Base-by-base conservation (phyloP, 345 rosid genomes). In the Raphanus raphanistrum region DNA sequence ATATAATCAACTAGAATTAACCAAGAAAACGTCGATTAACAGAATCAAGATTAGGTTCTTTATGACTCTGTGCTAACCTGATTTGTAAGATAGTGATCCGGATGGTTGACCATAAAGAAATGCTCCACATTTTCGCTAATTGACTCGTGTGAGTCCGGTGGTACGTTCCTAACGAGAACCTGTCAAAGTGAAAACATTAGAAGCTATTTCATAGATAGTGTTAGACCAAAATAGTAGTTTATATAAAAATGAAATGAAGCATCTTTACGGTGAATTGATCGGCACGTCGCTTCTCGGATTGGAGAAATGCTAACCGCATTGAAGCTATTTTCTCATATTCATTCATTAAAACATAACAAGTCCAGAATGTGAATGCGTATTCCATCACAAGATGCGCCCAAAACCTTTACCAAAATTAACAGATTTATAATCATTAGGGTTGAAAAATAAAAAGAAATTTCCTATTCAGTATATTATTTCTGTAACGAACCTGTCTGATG, bases 301-400 rank as follows among this genome's bases (percentile, higher is more conserved):
- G 88, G 68, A 95, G 87, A 86, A 95, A 95, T n/a, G 88, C 83
- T 86, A 90, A 80, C 63, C 99, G 86, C 99, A 92, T 88, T 16
- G 74, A 68, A 68, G 98, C 91, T 69, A 95, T 87, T 12, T 32
- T 86, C 84, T 81, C 96, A 62, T 95, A 95, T 83, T 95, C 99
- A 81, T 83, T 92, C 63, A 72, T 74, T 73, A 95, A 76, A 73
- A 92, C 91, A 81, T 82, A 92, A 75, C 86, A 89, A 54, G 97
- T 92, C 99, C 99, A 94, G 73, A 89, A 87, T 64, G 97, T 90
- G 75, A 94, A 85, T 68, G 84, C 89, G 76, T 94, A 94, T 43
- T 93, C 91, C 95, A 90, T 86, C 71, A 89, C 86, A 6, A 90
- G 76, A 80, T 94, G 98, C 31, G 88, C 71, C 98, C 97, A 94